Evolutionary conservation across 805 yeast genomes (phyloP).

Genomic region (Torulaspora microellipsoides): DNA sequence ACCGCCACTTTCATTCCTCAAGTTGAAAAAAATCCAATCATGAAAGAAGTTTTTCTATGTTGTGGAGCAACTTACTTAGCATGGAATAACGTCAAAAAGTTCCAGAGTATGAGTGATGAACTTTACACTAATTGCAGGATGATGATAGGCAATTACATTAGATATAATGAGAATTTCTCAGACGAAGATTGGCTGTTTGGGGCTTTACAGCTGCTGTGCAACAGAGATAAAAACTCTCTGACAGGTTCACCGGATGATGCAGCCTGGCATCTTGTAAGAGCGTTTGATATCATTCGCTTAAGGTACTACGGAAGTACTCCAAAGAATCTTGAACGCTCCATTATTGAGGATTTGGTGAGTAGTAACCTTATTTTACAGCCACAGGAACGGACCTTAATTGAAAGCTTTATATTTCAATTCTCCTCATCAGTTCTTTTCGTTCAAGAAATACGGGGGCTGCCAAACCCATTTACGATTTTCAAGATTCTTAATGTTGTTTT

Average conservation of each 20-base stretch:
- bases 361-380: slow-evolving; percentile 9
- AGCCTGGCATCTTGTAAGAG: slow-evolving; percentile 12
- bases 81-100: slow-evolving; percentile 16
- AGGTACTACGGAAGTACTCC: slow-evolving; percentile 9
- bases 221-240: slow-evolving; percentile 16
- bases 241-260: slow-evolving; percentile 13
- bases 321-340: slow-evolving; percentile 1
- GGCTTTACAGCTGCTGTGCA: slow-evolving; percentile 15
- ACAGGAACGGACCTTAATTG: slow-evolving; percentile 15
- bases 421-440: slow-evolving; percentile 17
- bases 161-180: slow-evolving; percentile 8
- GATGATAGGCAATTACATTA: slow-evolving; percentile 10
- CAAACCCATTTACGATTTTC: slow-evolving; percentile 17
- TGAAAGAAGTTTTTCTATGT: slow-evolving; percentile 15
- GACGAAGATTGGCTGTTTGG: slow-evolving; percentile 22
- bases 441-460: slow-evolving; percentile 8
- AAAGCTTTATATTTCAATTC: slow-evolving; percentile 19
- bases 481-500: slow-evolving; percentile 16
- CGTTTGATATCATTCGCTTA: slow-evolving; percentile 10
- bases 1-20: slow-evolving; percentile 17
- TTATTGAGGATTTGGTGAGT: slow-evolving; percentile 5
- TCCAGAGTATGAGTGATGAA: slow-evolving; percentile 14
- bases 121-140: slow-evolving; percentile 14
- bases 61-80: slow-evolving; percentile 22
- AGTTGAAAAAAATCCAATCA: slow-evolving; percentile 16